Evolutionary conservation across 2,329 filamentous ascomycete species (phyloP), one percentile per base, ranked within the genome.

Genomic region (Monosporascus sp.): DNA sequence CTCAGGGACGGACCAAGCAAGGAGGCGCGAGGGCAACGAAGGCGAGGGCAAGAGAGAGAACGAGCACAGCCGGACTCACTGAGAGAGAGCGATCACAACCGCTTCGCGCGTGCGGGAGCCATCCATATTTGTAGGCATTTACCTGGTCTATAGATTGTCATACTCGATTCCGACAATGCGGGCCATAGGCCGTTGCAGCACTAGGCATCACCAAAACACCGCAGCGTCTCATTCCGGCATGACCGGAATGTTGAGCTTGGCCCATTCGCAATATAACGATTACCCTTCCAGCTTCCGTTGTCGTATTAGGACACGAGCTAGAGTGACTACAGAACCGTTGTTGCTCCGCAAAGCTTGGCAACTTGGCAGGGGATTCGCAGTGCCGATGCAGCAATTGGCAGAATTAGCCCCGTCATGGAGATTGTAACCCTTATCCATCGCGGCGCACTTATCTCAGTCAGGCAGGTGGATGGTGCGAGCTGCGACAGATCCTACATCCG

Each of bases 241-340:
- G 44, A n/a, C n/a, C 49, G 55, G 52, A 46, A 55, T 53, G 57
- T 58, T 61, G 55, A 54, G 52, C 49, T 52, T 54, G 52, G 52
- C 49, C 48, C 41, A 44, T 31, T 50, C 45, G 47, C 31, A 40
- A 27, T 41, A 49, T 56, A 43, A 52, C 48, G 48, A 55, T 53
- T 57, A 56, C 60, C 58, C 52, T 43, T 46, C 20, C 50, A 62
- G 52, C 54, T 60, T 60, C 58, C 59, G 58, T 57, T 44, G 59
- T 59, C 50, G 60, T 59, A 60, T 60, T 56, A 51, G 50, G 53
- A 54, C 57, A 53, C 52, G 56, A 26, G 52, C 40, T 20, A 20
- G 40, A 20, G 40, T 43, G 5, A 20, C 40, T 43, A 14, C 40
- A 24, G 9, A 43, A 20, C 19, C 40, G 20, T 19, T 20, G 19